These are phyloP conservation scores for Nigrospora sphaerica DNA, from an alignment of 2,329 filamentous ascomycete genomes.

Conservation along the genomic window DNA sequence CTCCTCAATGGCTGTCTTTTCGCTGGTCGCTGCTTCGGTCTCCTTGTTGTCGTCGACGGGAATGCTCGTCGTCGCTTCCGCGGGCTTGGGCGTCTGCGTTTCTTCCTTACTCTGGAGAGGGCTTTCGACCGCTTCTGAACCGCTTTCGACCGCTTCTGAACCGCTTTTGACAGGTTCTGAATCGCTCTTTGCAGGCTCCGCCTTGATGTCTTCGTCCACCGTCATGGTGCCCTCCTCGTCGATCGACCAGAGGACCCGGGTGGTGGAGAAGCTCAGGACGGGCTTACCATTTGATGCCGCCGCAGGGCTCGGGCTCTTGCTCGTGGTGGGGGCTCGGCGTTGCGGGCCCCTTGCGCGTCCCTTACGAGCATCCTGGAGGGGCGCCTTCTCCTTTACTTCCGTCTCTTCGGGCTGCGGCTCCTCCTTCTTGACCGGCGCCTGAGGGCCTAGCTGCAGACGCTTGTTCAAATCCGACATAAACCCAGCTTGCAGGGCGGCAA, in stretches of 20 bases:
- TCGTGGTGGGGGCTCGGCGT: constrained; percentile 58
- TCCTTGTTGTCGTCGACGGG: neutral
- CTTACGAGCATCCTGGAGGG: constrained; percentile 85
- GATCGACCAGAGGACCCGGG: constrained; percentile 45
- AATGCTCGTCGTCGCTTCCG: constrained; percentile 2
- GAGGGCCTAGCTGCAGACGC: constrained; percentile 79
- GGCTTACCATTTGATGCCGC: constrained; percentile 23
- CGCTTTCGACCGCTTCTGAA: neutral
- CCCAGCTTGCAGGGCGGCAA: constrained; percentile 81
- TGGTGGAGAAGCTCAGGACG: constrained; percentile 38
- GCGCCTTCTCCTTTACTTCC: constrained; percentile 55
- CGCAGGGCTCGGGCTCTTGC: constrained; percentile 28
- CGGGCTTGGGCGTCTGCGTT: neutral
- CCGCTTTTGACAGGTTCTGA: constrained; percentile 2
- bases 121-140: constrained; percentile 3
- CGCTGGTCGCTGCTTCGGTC: constrained; percentile 1
- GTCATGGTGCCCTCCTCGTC: constrained; percentile 40
- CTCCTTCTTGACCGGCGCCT: constrained; percentile 69
- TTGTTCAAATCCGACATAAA: constrained; percentile 94
- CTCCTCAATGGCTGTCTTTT: constrained; percentile 4
- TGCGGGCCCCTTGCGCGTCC: constrained; percentile 82
- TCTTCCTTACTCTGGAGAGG: no score
- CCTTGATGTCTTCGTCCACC: constrained; percentile 21
- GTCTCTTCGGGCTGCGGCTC: constrained; percentile 43
- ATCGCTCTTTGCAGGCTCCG: constrained; percentile 3